A percentile compares a stretch with the other conserved stretches of the same genome.
phyloP scores from a whole-genome alignment of 352 stramenopile species.

The Pythium pectinolyticum region DNA sequence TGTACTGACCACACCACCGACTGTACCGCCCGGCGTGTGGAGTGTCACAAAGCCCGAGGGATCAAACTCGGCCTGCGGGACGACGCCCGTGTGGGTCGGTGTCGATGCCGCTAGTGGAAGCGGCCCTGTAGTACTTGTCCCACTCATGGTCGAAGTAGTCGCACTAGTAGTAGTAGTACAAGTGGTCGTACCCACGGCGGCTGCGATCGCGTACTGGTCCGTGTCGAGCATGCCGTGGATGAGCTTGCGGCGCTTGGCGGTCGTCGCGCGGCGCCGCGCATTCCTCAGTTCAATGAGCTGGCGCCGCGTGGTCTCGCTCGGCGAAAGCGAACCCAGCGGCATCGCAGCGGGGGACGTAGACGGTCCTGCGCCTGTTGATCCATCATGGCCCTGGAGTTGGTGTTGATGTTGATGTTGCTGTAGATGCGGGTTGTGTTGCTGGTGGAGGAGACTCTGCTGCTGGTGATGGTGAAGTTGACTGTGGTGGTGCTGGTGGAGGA shows the following conservation, averaged over 20 bases:
- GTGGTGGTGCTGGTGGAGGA: background rate
- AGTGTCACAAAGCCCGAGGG: conserved; percentile 63
- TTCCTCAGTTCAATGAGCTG: conserved; percentile 66
- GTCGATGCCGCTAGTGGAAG: conserved; percentile 1
- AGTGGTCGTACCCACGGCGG: background rate
- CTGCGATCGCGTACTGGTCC: conserved; percentile 19
- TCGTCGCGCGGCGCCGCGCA: conserved; percentile 41
- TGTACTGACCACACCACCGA: conserved; percentile 12
- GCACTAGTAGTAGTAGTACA: too few species aligned
- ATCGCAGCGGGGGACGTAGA: background rate
- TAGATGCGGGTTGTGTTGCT: background rate
- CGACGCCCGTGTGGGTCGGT: background rate
- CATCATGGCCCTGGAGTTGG: conserved; percentile 2
- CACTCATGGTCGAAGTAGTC: too few species aligned
- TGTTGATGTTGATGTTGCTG: conserved; percentile 1
- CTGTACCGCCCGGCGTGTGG: conserved; percentile 24
- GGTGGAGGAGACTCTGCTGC: background rate
- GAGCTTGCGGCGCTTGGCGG: conserved; percentile 46
- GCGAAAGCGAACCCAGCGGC: conserved; percentile 38
- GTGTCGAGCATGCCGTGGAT: conserved; percentile 36
- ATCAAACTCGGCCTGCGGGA: conserved; percentile 48
- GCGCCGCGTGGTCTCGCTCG: conserved; percentile 43
- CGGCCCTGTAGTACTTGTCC: too few species aligned
- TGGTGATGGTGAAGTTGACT: background rate
- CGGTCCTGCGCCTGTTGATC: background rate